phyloP scores from a whole-genome alignment of 108 stramenopile species.

The Cyclotella choctawhatcheeana region DNA sequence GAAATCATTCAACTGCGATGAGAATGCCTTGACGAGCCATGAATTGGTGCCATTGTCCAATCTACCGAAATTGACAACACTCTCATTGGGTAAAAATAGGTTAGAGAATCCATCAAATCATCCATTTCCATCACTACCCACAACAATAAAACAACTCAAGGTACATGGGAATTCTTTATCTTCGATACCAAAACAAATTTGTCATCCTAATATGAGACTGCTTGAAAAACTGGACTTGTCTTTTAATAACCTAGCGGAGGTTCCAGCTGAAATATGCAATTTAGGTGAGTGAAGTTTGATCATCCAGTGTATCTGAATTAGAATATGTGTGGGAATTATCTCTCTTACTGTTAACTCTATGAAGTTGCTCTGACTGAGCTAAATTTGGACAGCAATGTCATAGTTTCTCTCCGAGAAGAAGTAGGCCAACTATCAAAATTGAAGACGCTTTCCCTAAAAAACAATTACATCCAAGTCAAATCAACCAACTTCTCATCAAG shows the following conservation, averaged over 20 bases:
- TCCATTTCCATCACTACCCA: conserved; percentile 54
- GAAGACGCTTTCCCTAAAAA: conserved; percentile 70
- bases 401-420: conserved; percentile 64
- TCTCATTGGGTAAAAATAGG: conserved; percentile 68
- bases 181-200: conserved; percentile 48
- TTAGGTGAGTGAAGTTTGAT: conserved; percentile 23
- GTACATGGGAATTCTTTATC: conserved; percentile 62
- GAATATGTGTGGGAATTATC: too few relatives aligned
- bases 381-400: conserved; percentile 74
- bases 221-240: conserved; percentile 79
- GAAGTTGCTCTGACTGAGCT: conserved; percentile 65
- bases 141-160: conserved; percentile 67
- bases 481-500: conserved; percentile 53
- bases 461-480: conserved; percentile 65
- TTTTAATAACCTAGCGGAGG: conserved; percentile 61
- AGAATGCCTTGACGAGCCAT: conserved; percentile 62
- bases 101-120: conserved; percentile 52
- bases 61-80: conserved; percentile 71
- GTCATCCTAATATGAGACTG: conserved; percentile 13
- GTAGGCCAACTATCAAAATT: conserved; percentile 70
- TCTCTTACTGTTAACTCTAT: too few relatives aligned
- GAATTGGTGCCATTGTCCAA: conserved; percentile 56
- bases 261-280: conserved; percentile 68
- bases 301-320: not conserved
- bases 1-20: conserved; percentile 80